Evolutionary conservation across 2,329 filamentous ascomycete genomes (phyloP).

Genomic region (Penicillium sp.): DNA sequence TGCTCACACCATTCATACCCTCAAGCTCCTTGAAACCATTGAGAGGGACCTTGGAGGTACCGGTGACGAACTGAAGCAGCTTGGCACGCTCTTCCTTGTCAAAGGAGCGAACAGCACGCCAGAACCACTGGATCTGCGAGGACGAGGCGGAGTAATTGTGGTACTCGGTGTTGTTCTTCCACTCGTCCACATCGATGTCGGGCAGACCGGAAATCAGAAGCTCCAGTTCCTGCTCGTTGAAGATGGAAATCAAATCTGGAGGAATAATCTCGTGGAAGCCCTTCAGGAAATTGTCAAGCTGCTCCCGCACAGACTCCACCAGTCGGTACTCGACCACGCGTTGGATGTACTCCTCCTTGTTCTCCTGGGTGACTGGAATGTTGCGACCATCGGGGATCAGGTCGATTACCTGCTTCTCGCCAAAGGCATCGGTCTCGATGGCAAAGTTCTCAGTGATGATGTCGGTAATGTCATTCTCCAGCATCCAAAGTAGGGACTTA

Average conservation of each 20-base stretch:
- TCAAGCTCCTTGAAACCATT: conserved; percentile 99
- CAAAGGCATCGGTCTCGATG: conserved; percentile 91
- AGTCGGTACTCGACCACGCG: conserved; percentile 93
- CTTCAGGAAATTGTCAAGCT: conserved; percentile 90
- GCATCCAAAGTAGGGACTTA: conserved; percentile 97
- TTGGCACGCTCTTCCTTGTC: conserved; percentile 99
- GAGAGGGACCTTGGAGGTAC: conserved; percentile 95
- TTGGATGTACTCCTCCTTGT: conserved; percentile 97
- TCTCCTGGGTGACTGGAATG: conserved; percentile 93
- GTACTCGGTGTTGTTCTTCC: conserved; percentile 99
- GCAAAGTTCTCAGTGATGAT: conserved; percentile 97
- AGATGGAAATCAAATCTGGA: conserved; percentile 90
- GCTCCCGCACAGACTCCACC: conserved; percentile 87
- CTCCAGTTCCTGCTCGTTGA: conserved; percentile 98
- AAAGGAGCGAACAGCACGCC: conserved; percentile 94
- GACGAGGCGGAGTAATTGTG: conserved; percentile 96
- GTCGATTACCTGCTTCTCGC: conserved; percentile 84
- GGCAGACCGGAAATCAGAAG: conserved; percentile 94
- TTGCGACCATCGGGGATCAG: conserved; percentile 86
- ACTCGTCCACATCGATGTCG: conserved; percentile 97
- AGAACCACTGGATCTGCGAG: conserved; percentile 99
- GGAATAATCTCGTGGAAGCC: conserved; percentile 98
- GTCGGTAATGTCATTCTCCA: conserved; percentile 97
- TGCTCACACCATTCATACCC: conserved; percentile 97
- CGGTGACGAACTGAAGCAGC: conserved; percentile 95